A percentile compares a stretch with the other conserved stretches of the same genome.
Evolutionary conservation across 257 asterid species (phyloP).

Genomic region (Solanum ossicruentum): DNA sequence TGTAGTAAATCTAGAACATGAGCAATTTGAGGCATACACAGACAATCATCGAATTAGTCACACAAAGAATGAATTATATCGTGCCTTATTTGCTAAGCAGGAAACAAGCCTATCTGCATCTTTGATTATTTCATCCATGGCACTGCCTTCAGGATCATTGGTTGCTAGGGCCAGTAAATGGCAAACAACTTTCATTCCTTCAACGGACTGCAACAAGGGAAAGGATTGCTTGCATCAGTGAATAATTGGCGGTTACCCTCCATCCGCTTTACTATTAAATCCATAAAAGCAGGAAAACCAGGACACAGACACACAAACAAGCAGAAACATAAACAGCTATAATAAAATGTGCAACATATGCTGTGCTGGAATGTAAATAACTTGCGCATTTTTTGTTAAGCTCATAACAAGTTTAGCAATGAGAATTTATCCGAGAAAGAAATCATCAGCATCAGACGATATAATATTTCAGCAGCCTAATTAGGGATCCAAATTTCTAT

Average conservation of each 20-base stretch:
- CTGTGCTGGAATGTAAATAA: not conserved
- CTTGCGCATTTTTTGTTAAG: not conserved
- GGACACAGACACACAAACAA: not conserved
- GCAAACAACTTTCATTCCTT: conserved; percentile 98
- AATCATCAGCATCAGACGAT: not conserved
- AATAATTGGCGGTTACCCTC: not conserved
- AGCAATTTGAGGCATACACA: conserved; percentile 4
- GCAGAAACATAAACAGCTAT: not conserved
- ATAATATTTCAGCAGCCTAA: not conserved
- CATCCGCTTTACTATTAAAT: not conserved
- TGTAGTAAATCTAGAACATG: conserved; percentile 15
- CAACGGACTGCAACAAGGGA: conserved; percentile 75
- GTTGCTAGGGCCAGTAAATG: conserved; percentile 85
- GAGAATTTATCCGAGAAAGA: not conserved
- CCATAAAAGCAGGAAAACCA: not conserved
- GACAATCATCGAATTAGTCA: not conserved
- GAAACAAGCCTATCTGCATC: conserved; percentile 98
- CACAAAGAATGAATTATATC: not conserved
- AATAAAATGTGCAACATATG: not conserved
- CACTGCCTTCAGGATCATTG: conserved; percentile 77
- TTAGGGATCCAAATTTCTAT: not conserved
- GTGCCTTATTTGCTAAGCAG: conserved; percentile 91
- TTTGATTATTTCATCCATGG: conserved; percentile 65
- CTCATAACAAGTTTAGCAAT: not conserved
- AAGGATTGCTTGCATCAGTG: not conserved